Percentiles rank a stretch among this genome's conserved stretches.
Evolutionary conservation across 306 rosid species (phyloP).

Genomic region (Luffa aegyptiaca): DNA sequence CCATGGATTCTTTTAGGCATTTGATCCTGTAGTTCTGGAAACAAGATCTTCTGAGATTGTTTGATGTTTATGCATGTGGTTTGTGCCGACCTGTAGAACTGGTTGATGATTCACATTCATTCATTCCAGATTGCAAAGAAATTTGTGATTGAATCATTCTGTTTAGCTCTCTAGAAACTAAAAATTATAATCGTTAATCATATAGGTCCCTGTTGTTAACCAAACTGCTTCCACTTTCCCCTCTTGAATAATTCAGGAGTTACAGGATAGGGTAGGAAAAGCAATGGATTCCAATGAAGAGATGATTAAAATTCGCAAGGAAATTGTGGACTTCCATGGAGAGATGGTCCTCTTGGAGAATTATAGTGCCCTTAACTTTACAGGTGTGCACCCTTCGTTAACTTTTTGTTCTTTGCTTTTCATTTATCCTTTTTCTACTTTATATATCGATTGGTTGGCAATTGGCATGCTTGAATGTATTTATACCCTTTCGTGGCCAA

Average conservation of each 20-base stretch:
- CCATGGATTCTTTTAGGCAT: background rate
- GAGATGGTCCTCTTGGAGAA: constrained; percentile 98
- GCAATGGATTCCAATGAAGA: constrained; percentile 57
- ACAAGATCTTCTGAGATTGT: background rate
- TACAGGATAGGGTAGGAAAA: constrained; percentile 78
- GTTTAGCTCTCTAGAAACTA: background rate
- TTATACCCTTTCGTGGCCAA: background rate
- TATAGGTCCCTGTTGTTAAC: background rate
- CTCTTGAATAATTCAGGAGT: constrained; percentile 40
- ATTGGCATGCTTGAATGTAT: background rate
- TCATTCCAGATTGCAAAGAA: background rate
- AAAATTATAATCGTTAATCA: background rate
- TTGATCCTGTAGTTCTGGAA: background rate
- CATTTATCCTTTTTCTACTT: background rate
- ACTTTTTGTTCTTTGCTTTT: background rate
- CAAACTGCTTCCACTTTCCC: background rate
- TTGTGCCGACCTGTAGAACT: background rate
- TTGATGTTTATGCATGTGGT: background rate
- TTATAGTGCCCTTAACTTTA: constrained; percentile 93
- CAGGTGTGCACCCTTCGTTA: constrained; percentile 36
- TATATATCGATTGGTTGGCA: background rate
- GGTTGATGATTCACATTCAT: background rate
- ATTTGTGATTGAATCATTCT: background rate
- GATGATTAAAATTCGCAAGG: constrained; percentile 70
- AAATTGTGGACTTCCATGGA: constrained; percentile 94